phyloP scores from a whole-genome alignment of 2,329 filamentous ascomycete genomes.

The Exophiala spinifera region DNA sequence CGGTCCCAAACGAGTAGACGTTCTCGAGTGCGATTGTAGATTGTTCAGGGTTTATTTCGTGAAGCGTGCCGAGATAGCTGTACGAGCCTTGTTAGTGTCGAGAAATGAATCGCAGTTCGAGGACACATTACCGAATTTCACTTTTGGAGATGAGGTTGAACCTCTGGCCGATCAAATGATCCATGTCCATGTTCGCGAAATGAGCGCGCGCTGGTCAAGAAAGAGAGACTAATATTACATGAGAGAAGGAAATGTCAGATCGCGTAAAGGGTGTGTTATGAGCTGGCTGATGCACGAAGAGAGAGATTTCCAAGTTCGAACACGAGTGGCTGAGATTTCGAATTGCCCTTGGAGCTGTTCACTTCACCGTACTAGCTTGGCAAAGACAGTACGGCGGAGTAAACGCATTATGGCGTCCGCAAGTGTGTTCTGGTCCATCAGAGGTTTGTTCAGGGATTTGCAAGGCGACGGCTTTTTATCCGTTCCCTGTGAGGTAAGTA shows the following conservation, averaged over 20 bases:
- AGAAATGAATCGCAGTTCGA: constrained; percentile 21
- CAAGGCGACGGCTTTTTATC: not conserved
- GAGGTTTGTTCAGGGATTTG: too few species aligned
- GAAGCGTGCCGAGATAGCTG: constrained; percentile 92
- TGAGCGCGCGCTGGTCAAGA: constrained; percentile 27
- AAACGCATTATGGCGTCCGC: too few species aligned
- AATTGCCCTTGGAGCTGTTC: not conserved
- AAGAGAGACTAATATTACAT: constrained; percentile 28
- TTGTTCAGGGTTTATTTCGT: constrained; percentile 96
- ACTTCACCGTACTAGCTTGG: not conserved
- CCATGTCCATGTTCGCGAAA: constrained; percentile 46
- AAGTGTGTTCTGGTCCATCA: too few species aligned
- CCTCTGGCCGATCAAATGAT: constrained; percentile 62
- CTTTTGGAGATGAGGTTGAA: constrained; percentile 97
- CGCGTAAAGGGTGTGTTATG: not conserved
- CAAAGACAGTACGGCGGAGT: not conserved
- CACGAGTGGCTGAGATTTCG: constrained; percentile 1
- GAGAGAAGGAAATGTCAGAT: constrained; percentile 5
- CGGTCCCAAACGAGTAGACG: constrained; percentile 90
- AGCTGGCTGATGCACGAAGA: constrained; percentile 6
- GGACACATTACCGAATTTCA: constrained; percentile 76
- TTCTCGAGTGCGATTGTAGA: constrained; percentile 96
- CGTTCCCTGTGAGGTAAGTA: too few species aligned
- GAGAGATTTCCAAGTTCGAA: not conserved
- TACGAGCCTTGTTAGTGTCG: constrained; percentile 31